Base-by-base conservation (phyloP, 495 filamentous ascomycete species). In the Viridothelium virens region DNA sequence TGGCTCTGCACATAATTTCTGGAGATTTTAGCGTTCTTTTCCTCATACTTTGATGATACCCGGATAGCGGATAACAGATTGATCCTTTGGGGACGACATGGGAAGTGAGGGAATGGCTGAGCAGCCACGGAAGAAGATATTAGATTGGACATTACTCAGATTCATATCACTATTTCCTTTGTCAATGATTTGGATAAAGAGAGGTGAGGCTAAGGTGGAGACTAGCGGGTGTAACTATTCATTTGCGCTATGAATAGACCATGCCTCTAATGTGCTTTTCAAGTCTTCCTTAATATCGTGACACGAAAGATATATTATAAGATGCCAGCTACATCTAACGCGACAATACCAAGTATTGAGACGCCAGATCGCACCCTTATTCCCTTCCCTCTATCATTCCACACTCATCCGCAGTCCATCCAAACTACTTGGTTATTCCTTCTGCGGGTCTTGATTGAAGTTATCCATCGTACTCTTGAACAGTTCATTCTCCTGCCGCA, bases 11-110 rank as follows among this genome's bases (percentile, higher is more conserved):
- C 36, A 33, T 59, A 59, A 5, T 7, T 36, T 59, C 41, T 44
- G 41, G 53, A 36, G 6, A 36, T 34, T 53, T 33, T 59, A 34
- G 18, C 53, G 53, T 59, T 7, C 53, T 18, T 59, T 59, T 10
- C 7, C 53, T 59, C 36, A 7, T 53, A 16, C 7, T 36, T 33
- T 9, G 7, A 59, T 59, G 53, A 59, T 59, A 59, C 53, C 53
- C 53, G 53, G 53, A 59, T 18, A 59, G 53, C 31, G 53, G 53
- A 59, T 59, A 59, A 18, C 53, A 59, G 53, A 59, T 31, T 59
- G 53, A 59, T 5, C 16, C 31, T 36, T 59, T 33, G 11, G 31
- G 10, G 53, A 59, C 5, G 41, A 44, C 0, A 25, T 25, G 25
- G 25, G 48, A 53, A 53, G 0, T 18, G 48, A 18, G 0, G 48